Evolutionary conservation across 225 moss, liverwort and hornwort species (phyloP), one percentile per base, ranked within the genome.

Genomic region (Physcomitrellopsis africana): DNA sequence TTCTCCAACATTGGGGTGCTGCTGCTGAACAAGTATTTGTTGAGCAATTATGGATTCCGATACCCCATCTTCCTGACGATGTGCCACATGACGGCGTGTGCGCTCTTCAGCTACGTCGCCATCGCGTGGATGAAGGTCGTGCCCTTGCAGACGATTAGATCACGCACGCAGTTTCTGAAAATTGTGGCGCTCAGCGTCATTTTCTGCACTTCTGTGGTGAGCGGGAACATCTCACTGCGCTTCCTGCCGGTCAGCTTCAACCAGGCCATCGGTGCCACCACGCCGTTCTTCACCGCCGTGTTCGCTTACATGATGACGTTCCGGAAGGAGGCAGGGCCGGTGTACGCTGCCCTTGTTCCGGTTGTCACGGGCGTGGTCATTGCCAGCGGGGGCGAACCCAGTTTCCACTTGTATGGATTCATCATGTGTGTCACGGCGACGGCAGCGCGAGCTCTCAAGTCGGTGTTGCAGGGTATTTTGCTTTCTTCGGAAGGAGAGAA

Each of bases 41-140:
- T 97, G 10, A 94, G 94, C 85, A 94, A 94, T 89, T 97, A 97
- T 85, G 97, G 97, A 3, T 97, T 94, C 85, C 92, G 81, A 86
- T 97, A 86, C 77, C 97, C 97, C 4, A 97, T 97, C 76, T 97
- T 97, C 80, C 87, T 97, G 3, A 97, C 97, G 47, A 97, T 97
- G 97, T 94, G 94, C 76, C 97, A 97, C 66, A 97, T 97, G 97
- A 87, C 94, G 51, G 97, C 97, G 49, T 94, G 97, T 77, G 93
- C 97, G 46, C 85, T 94, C 17, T 94, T 93, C 76, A 97, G 97
- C 81, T 94, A 94, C 81, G 70, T 97, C 44, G 97, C 91, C 83
- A 94, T 97, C 72, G 94, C 91, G 60, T 97, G 94, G 97, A 85
- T 97, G 91, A 94, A 94, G 90, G 68, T 97, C 52, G 97, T 97